A percentile compares a stretch with the other conserved stretches of the same genome.
Conservation (phyloP, 2,329 filamentous ascomycete genomes). For the Xylaria sp. region DNA sequence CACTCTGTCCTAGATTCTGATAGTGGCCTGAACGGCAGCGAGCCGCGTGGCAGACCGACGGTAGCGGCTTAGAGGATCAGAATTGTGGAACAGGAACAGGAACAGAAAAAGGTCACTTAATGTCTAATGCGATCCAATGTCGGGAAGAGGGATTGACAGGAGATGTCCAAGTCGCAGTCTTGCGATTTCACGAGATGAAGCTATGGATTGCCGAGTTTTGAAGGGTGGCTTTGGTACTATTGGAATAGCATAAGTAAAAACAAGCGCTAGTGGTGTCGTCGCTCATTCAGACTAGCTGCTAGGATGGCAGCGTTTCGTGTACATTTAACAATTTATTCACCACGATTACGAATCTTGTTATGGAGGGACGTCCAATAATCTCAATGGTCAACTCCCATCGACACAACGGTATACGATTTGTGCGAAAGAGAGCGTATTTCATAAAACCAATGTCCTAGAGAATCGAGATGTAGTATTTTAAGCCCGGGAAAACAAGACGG, state of each 20-base stretch:
- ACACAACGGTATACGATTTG: too few relatives aligned
- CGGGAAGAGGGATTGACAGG: not conserved
- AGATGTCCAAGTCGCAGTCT: not conserved
- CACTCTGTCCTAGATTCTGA: constrained; percentile 60
- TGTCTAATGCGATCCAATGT: constrained; percentile 37
- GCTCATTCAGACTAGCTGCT: constrained; percentile 1
- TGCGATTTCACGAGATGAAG: not conserved
- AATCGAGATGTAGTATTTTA: too few relatives aligned
- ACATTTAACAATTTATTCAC: too few relatives aligned
- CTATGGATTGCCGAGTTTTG: constrained; percentile 2
- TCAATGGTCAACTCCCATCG: too few relatives aligned
- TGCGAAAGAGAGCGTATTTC: too few relatives aligned
- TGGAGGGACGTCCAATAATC: too few relatives aligned
- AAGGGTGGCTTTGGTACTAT: not conserved
- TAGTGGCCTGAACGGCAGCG: constrained; percentile 55
- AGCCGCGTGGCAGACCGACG: constrained; percentile 48
- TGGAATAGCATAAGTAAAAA: constrained; percentile 4
- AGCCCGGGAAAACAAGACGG: too few relatives aligned
- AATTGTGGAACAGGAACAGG: not conserved
- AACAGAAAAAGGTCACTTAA: constrained; percentile 29
- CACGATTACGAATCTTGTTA: too few relatives aligned
- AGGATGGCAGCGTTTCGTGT: too few relatives aligned
- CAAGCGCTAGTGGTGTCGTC: not conserved
- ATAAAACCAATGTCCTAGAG: too few relatives aligned
- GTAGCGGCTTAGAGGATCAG: constrained; percentile 11